Percentiles rank a stretch among this genome's conserved stretches.
phyloP scores from a whole-genome alignment of 768 basidiomycete species.

The Rhodotorula graminis region DNA sequence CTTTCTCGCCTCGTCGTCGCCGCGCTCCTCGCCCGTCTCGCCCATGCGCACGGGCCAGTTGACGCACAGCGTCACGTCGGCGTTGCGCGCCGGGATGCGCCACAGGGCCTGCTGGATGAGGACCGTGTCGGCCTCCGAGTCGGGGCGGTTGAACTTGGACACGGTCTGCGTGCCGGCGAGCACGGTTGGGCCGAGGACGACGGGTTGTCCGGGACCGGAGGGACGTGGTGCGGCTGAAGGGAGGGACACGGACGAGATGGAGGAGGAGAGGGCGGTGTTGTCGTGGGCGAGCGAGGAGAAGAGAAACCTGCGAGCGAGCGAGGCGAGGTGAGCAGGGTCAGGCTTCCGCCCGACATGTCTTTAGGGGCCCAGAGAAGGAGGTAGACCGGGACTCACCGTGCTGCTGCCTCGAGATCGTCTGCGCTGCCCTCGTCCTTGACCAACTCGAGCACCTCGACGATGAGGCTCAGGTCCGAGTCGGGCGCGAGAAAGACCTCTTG shows the following conservation, averaged over 20 bases:
- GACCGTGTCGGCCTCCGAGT: conserved; percentile 59
- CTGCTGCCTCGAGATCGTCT: conserved; percentile 59
- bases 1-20: conserved; percentile 48
- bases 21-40: conserved; percentile 48
- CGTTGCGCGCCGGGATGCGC: conserved; percentile 63
- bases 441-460: conserved; percentile 76
- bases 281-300: conserved; percentile 87
- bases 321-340: not conserved
- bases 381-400: conserved; percentile 54
- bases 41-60: conserved; percentile 62
- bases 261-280: conserved; percentile 62
- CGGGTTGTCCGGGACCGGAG: conserved; percentile 52
- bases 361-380: too few species aligned
- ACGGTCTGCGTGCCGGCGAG: conserved; percentile 68
- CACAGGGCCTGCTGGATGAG: conserved; percentile 74
- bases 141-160: conserved; percentile 65
- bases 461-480: conserved; percentile 64
- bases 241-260: conserved; percentile 52
- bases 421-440: conserved; percentile 54
- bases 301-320: conserved; percentile 64
- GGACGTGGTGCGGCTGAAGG: conserved; percentile 49
- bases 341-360: too few species aligned
- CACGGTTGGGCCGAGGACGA: conserved; percentile 49
- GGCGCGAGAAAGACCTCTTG: conserved; percentile 87
- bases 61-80: conserved; percentile 78